Base-by-base conservation (phyloP, 179 eudicot species). In the Nepenthes alata region DNA sequence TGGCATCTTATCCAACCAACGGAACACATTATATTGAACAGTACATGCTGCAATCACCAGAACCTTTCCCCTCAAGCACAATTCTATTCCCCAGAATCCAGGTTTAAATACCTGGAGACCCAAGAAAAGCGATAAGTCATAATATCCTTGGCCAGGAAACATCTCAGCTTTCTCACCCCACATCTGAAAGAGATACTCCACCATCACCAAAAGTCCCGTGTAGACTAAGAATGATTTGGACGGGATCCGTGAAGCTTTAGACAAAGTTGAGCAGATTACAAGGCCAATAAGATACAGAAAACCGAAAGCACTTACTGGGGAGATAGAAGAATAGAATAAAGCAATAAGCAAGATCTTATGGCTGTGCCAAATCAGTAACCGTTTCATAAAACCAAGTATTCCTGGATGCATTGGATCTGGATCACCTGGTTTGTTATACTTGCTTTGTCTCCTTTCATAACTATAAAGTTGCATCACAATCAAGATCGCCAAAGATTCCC, bases 401-500 rank as follows among this genome's bases (percentile, higher is more conserved):
- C 96, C 97, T 35, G 77, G 54, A 65, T 80, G 83, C 75, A 78
- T 63, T 58, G 81, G 72, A 50, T 76, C 78, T 63, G 67, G 64
- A 53, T 83, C 80, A 69, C 71, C 80, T 56, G 76, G 71, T 13
- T 63, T 73, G 5, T 36, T 60, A 64, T 65, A 65, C 74, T 76
- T 87, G 86, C 89, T 94, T 72, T 94, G 88, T 70, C 97, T 83
- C 75, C 97, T 80, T 75, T 90, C 99, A 52, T 94, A 94, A 79
- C 97, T 94, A 70, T 87, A 94, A 58, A 94, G 95, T 77, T 94
- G 97, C 99, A 94, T 94, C 58, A 90, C 99, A 66, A 87, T 80
- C 78, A 90, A 70, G 60, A 90, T 73, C 65, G 97, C 99, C 53
- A 94, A 75, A 52, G 99, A 83, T 69, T 94, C 94, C 87, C 86